Evolutionary conservation across 306 rosid species (phyloP).

Genomic region (Spatholobus suberectus): DNA sequence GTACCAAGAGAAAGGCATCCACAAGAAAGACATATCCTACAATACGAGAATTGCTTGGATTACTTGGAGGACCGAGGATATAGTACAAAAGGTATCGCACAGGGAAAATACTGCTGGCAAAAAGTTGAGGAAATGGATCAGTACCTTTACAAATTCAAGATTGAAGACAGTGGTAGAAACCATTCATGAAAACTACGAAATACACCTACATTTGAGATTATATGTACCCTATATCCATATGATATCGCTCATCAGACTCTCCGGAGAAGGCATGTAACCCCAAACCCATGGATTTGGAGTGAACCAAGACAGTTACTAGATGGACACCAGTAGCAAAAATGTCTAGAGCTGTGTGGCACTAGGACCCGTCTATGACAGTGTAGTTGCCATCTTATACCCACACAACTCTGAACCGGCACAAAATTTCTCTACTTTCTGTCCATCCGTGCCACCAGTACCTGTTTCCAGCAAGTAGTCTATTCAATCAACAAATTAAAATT

Average conservation of each 20-base stretch:
- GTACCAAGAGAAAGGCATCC: not conserved
- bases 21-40: not conserved
- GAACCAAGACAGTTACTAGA: constrained; percentile 34
- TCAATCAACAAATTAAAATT: constrained; percentile 12
- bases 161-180: not conserved
- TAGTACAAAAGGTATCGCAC: not conserved
- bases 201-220: not conserved
- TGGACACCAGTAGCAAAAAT: constrained; percentile 45
- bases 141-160: constrained; percentile 29
- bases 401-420: constrained; percentile 40
- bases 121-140: not conserved
- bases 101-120: constrained; percentile 1
- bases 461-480: constrained; percentile 11
- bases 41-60: not conserved
- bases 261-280: constrained; percentile 42
- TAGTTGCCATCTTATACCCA: constrained; percentile 42
- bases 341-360: constrained; percentile 39
- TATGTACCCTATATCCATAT: not conserved
- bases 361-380: constrained; percentile 40
- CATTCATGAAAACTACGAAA: not conserved
- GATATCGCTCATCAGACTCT: constrained; percentile 50
- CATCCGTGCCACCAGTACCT: constrained; percentile 19
- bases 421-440: not conserved
- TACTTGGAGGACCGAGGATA: not conserved
- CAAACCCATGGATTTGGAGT: constrained; percentile 31